Conservation (phyloP, 1,139 yeast genomes). For the Neolecta irregularis region DNA sequence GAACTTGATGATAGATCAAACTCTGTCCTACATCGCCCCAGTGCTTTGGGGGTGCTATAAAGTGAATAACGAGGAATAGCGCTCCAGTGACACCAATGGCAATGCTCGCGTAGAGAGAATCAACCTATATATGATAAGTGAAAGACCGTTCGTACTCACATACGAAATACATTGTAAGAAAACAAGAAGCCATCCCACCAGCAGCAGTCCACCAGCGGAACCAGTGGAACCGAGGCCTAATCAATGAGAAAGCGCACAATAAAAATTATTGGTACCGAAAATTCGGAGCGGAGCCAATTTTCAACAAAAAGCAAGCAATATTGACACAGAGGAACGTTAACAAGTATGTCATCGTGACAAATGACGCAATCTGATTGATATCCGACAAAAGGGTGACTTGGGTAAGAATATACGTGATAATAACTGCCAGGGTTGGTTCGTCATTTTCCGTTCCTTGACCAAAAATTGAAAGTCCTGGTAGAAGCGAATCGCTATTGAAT, state of each 20-base stretch:
- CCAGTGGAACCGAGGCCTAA: conserved; percentile 83
- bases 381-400: conserved; percentile 77
- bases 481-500: conserved; percentile 38
- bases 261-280: too few relatives aligned
- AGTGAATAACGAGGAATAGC: conserved; percentile 66
- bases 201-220: conserved; percentile 73
- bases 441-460: conserved; percentile 33
- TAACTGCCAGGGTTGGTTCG: conserved; percentile 47
- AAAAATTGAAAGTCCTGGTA: conserved; percentile 59
- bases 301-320: conserved; percentile 75
- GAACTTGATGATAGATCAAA: conserved; percentile 83
- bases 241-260: too few relatives aligned
- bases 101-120: conserved; percentile 70
- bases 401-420: conserved; percentile 65
- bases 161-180: conserved; percentile 81
- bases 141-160: too few relatives aligned
- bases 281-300: conserved; percentile 86
- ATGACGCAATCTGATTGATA: conserved; percentile 83
- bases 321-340: conserved; percentile 92
- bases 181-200: conserved; percentile 51
- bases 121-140: too few relatives aligned
- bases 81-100: conserved; percentile 51
- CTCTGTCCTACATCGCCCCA: conserved; percentile 98
- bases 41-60: conserved; percentile 80
- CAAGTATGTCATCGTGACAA: conserved; percentile 89